These are phyloP conservation scores for Pseudocercospora cruenta DNA, from an alignment of 2,329 filamentous ascomycete species.

Conservation along the genomic window DNA sequence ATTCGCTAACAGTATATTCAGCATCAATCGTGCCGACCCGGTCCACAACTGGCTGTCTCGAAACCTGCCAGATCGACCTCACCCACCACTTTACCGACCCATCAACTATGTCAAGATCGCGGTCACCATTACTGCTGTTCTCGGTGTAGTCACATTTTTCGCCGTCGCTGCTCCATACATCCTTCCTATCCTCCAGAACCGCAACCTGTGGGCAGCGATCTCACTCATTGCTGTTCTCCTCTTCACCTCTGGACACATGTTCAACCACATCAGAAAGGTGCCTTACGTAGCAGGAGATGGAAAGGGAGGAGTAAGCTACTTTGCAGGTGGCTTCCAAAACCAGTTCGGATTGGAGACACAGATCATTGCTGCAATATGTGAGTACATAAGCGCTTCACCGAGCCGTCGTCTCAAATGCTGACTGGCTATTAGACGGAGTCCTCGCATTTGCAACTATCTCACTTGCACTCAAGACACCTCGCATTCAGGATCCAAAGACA, in stretches of 20 bases:
- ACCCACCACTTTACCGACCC: slow-evolving; percentile 78
- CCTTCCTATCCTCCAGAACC: slow-evolving; percentile 79
- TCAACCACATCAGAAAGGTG: slow-evolving; percentile 95
- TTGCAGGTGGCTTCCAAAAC: slow-evolving; percentile 88
- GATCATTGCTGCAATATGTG: slow-evolving; percentile 91
- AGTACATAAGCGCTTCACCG: slow-evolving; percentile 45
- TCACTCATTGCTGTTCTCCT: slow-evolving; percentile 87
- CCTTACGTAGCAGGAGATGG: slow-evolving; percentile 89
- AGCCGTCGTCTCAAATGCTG: slow-evolving; percentile 20
- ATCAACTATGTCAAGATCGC: slow-evolving; percentile 83
- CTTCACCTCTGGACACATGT: slow-evolving; percentile 98
- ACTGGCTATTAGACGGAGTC: slow-evolving; percentile 63
- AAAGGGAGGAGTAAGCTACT: slow-evolving; percentile 83
- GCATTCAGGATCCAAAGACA: slow-evolving; percentile 73
- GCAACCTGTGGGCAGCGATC: slow-evolving; percentile 90
- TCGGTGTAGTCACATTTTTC: slow-evolving; percentile 70
- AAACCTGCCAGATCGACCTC: slow-evolving; percentile 74
- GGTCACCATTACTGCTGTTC: slow-evolving; percentile 66
- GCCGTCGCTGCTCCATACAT: slow-evolving; percentile 77
- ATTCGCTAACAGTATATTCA: slow-evolving; percentile 40
- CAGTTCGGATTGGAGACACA: slow-evolving; percentile 95
- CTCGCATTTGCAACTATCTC: slow-evolving; percentile 88
- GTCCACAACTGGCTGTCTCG: slow-evolving; percentile 78
- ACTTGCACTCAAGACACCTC: slow-evolving; percentile 90
- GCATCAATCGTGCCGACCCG: slow-evolving; percentile 74